Evolutionary conservation across 1,284 basidiomycete genomes (phyloP), one percentile per base, ranked within the genome.

Genomic region (Pseudozyma flocculosa): DNA sequence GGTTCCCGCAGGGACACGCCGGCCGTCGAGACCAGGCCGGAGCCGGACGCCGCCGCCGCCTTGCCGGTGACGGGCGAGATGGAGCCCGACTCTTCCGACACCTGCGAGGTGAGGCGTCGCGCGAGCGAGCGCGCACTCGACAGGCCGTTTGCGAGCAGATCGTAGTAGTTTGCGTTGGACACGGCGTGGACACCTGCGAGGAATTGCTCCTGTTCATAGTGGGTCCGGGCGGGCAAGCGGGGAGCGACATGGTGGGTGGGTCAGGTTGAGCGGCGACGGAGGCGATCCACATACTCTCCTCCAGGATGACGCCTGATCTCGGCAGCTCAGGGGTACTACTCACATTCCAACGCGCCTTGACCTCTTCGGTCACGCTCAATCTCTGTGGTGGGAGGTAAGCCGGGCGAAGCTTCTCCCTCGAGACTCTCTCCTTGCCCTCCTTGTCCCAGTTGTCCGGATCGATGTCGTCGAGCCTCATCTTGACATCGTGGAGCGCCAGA

Each of bases 371-470:
- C 10, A 68, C 54, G 7, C 52, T 50, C 0, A 58, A 56, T 43
- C 58, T 56, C 11, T 49, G 48, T 4, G 64, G 64, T 2, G 64
- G 54, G 11, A 60, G 45, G 36, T 63, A 68, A 13, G 64, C 64
- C 1, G 64, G 64, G 30, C 43, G 53, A 17, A 65, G 40, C 40
- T 61, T 52, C 26, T 61, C 51, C 15, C 45, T 47, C 0, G 51
- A 32, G 7, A 61, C 49, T 1, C 54, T 47, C 52, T 58, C 44
- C 40, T 48, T 58, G 41, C 62, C 62, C 32, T 58, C 43, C 43
- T 55, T 58, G 39, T 65, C 58, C 62, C 62, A 65, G 41, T 65
- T 61, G 44, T 65, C 62, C 8, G 62, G 62, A n/a, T 65, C 62
- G 40, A 65, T 61, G 39, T 65, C 58, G 54, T 61, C 54, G 46